Evolutionary conservation across 208 protist species (phyloP), one percentile per base, ranked within the genome.

Genomic region (Blastocrithidia nonstop): DNA sequence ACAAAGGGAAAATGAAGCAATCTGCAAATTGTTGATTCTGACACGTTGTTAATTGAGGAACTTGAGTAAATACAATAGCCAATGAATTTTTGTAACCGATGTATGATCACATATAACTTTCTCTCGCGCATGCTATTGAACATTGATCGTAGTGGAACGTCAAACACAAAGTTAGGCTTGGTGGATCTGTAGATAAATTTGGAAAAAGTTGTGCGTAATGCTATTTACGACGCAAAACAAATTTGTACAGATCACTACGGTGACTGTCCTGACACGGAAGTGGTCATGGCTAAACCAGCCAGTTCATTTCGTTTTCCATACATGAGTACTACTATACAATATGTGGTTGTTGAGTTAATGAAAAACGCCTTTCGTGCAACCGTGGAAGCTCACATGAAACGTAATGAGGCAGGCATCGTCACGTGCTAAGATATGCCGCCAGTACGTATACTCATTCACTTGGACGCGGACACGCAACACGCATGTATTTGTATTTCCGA

Each of bases 341-440:
- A 96, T 65, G 86, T 96, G 45, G 67, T 97, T 13, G 56, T 96
- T 16, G 94, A 97, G 55, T 39, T 96, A 32, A 71, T 97, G 62
- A 97, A 97, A 65, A 97, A 97, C 60, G 87, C 87, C 2, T 80
- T 96, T 50, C 72, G 93, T 11, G 90, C 87, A 5, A 87, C 75
- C 7, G 71, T 93, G 6, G 85, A 95, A 49, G 54, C 61, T 6
- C 82, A 95, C 50, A 78, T 78, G 66, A 75, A 71, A 45, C 46
- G 66, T 25, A 82, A 86, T 54, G 58, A 55, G 2, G 41, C 54
- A 8, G 76, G 76, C 7, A 81, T 86, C 8, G 62, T 87, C 19
- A 75, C 66, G 5, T 86, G 80, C 51, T 58, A 61, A 29, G 69
- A 91, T 25, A 86, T 86, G 73, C 82, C 82, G 8, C 72, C 78